Percentiles rank a stretch among this genome's conserved stretches.
phyloP scores from a whole-genome alignment of 1,284 basidiomycete species.

The Tylopilus sp. region DNA sequence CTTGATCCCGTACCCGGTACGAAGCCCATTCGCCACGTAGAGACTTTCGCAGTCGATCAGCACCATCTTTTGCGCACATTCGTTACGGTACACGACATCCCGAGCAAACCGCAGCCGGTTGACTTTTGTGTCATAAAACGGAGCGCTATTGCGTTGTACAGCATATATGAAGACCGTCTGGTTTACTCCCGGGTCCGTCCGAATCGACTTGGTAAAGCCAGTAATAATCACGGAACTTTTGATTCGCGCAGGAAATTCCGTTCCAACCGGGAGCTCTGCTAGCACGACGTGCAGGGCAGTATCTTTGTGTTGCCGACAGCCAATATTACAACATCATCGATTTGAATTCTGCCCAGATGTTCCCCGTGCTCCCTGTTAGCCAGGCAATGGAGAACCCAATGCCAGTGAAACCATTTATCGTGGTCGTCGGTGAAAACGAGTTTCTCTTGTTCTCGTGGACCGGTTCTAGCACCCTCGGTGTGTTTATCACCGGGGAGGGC shows the following conservation, averaged over 20 bases:
- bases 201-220: neutral
- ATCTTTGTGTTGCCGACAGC: constrained; percentile 73
- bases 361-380: constrained; percentile 72
- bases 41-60: constrained; percentile 78
- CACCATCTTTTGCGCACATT: constrained; percentile 59
- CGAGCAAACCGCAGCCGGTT: constrained; percentile 50
- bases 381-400: constrained; percentile 50
- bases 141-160: constrained; percentile 63
- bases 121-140: constrained; percentile 80
- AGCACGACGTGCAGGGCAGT: constrained; percentile 61
- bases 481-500: constrained; percentile 80
- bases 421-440: constrained; percentile 71
- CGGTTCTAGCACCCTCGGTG: constrained; percentile 70
- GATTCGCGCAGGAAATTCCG: constrained; percentile 69
- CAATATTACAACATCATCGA: constrained; percentile 76
- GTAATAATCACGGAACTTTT: constrained; percentile 53
- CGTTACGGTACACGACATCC: constrained; percentile 39
- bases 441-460: constrained; percentile 79
- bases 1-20: constrained; percentile 69
- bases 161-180: constrained; percentile 34
- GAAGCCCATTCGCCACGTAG: constrained; percentile 75
- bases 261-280: constrained; percentile 59
- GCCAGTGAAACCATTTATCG: constrained; percentile 65
- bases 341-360: constrained; percentile 61
- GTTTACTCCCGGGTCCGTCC: constrained; percentile 30